Conservation (phyloP, 208 protist species). For the Sergeia podlipaevii region DNA sequence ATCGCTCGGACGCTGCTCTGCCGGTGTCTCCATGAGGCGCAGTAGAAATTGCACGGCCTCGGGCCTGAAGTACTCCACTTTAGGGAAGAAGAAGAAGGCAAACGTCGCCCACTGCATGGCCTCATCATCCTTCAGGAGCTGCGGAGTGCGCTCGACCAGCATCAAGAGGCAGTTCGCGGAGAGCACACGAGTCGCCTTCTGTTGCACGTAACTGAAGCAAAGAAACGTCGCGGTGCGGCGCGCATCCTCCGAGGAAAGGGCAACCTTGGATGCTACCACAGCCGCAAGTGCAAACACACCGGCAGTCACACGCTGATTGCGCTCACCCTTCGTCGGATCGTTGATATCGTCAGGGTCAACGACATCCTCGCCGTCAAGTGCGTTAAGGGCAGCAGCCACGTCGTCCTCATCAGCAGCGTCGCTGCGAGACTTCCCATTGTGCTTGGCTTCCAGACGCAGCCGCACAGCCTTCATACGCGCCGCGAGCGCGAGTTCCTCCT, state of each 20-base stretch:
- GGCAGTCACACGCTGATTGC: slow-evolving; percentile 79
- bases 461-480: slow-evolving; percentile 63
- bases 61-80: slow-evolving; percentile 85
- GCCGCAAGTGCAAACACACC: slow-evolving; percentile 68
- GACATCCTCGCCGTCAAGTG: slow-evolving; percentile 41
- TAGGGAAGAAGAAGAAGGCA: slow-evolving; percentile 87
- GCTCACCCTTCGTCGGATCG: slow-evolving; percentile 84
- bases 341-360: slow-evolving; percentile 85
- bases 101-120: slow-evolving; percentile 68
- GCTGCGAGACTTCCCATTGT: slow-evolving; percentile 1
- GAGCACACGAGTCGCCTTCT: slow-evolving; percentile 73
- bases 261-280: slow-evolving; percentile 35
- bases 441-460: slow-evolving; percentile 33
- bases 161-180: slow-evolving; percentile 72
- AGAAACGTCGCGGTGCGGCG: slow-evolving; percentile 38
- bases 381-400: no score
- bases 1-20: slow-evolving; percentile 10
- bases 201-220: slow-evolving; percentile 84
- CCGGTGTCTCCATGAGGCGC: slow-evolving; percentile 47
- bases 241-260: slow-evolving; percentile 37
- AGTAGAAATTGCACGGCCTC: slow-evolving; percentile 83
- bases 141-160: slow-evolving; percentile 20
- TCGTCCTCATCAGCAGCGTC: slow-evolving; percentile 18
- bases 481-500: slow-evolving; percentile 68
- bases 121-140: slow-evolving; percentile 38